phyloP scores from a whole-genome alignment of 371 early-diverging fungal species.

The Dipsacomyces acuminosporus region DNA sequence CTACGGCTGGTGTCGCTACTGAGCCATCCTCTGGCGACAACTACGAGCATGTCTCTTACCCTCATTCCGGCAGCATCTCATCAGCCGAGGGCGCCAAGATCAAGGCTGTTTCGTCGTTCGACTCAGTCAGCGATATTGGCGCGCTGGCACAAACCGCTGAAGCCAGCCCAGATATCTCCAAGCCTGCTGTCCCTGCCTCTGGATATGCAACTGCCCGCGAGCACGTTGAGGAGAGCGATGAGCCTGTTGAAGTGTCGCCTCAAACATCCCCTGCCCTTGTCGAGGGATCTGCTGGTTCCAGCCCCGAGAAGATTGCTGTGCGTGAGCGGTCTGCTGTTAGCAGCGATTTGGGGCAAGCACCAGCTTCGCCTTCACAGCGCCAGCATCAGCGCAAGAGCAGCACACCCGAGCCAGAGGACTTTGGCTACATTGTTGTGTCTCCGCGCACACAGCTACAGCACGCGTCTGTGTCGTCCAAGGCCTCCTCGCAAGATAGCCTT shows the following conservation, averaged over 20 bases:
- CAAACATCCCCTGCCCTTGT: no score
- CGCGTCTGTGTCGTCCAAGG: slow-evolving; percentile 13
- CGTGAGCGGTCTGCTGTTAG: not conserved
- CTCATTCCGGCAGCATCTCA: not conserved
- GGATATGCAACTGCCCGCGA: no score
- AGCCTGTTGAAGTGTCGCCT: no score
- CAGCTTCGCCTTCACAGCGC: not conserved
- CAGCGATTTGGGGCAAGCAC: no score
- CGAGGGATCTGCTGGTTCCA: no score
- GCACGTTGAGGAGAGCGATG: no score
- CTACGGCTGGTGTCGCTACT: not conserved
- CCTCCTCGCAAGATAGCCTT: slow-evolving; percentile 10
- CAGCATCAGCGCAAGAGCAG: not conserved
- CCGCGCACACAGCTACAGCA: slow-evolving; percentile 41
- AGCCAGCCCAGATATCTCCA: no score
- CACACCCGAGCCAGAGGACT: slow-evolving; percentile 39
- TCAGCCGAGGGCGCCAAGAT: not conserved
- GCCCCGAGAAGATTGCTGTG: no score
- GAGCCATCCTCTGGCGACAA: not conserved
- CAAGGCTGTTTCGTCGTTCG: not conserved
- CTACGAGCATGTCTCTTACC: not conserved
- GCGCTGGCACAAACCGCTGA: no score
- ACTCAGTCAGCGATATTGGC: not conserved
- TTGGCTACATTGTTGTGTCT: slow-evolving; percentile 42
- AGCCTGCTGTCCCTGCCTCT: no score